A percentile compares a stretch with the other conserved stretches of the same genome.
Evolutionary conservation across 2,329 filamentous ascomycete genomes (phyloP).

Genomic region (Coleophoma eucalyptorum): DNA sequence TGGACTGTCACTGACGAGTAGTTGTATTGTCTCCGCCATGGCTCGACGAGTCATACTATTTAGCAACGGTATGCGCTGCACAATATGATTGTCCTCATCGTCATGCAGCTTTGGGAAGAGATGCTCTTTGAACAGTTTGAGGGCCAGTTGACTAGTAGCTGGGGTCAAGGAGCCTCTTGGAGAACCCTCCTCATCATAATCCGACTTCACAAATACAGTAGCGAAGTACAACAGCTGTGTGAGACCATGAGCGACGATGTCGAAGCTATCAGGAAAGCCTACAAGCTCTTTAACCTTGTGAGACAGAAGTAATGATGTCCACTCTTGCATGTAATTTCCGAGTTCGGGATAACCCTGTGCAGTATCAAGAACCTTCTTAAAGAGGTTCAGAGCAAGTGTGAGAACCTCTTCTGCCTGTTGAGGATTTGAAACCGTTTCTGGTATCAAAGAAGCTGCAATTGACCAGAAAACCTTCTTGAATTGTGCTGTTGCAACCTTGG

Average conservation of each 20-base stretch:
- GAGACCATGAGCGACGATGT: conserved; percentile 30
- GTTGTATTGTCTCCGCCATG: conserved; percentile 57
- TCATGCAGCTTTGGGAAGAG: conserved; percentile 52
- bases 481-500: conserved; percentile 28
- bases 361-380: conserved; percentile 34
- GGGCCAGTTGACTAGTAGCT: conserved; percentile 21
- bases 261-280: conserved; percentile 24
- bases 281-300: conserved; percentile 36
- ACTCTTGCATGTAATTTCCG: conserved; percentile 21
- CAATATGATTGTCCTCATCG: conserved; percentile 18
- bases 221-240: conserved; percentile 31
- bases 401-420: conserved; percentile 31
- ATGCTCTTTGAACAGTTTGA: conserved; percentile 56
- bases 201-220: conserved; percentile 19
- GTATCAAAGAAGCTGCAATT: conserved; percentile 21
- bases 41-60: conserved; percentile 51
- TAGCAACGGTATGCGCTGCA: conserved; percentile 43
- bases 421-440: conserved; percentile 13
- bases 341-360: conserved; percentile 16
- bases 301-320: conserved; percentile 30
- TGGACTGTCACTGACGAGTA: conserved; percentile 48
- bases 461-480: conserved; percentile 47
- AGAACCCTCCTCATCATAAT: conserved; percentile 2
- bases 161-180: background rate
- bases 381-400: conserved; percentile 33